Evolutionary conservation across 768 basidiomycete species (phyloP).

Genomic region (Auricularia auricula-judae): DNA sequence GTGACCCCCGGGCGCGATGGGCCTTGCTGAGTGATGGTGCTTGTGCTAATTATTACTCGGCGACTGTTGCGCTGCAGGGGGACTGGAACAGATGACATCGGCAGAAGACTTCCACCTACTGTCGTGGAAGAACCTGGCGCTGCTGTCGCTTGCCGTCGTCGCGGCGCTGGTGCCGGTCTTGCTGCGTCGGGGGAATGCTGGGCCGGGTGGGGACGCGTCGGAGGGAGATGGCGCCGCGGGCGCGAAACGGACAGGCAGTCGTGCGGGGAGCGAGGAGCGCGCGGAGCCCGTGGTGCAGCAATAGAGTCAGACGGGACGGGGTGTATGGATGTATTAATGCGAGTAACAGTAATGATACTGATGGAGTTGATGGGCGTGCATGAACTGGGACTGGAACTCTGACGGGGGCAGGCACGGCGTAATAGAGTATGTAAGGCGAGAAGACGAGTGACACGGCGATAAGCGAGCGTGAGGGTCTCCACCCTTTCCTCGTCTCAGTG

Average conservation of each 20-base stretch:
- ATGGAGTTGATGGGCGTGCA: too few species aligned
- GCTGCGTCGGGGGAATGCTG: slow-evolving; percentile 29
- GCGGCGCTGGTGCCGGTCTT: slow-evolving; percentile 93
- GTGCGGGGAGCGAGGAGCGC: not conserved
- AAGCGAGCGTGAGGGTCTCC: not conserved
- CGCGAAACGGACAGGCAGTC: not conserved
- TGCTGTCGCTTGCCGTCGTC: slow-evolving; percentile 71
- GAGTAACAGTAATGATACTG: too few species aligned
- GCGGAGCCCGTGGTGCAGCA: not conserved
- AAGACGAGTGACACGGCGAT: not conserved
- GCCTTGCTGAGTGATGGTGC: too few species aligned
- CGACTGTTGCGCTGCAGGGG: slow-evolving; percentile 16
- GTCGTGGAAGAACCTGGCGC: slow-evolving; percentile 83
- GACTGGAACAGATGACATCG: slow-evolving; percentile 91
- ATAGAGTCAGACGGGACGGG: too few species aligned
- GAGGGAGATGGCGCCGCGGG: not conserved
- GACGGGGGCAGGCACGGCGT: not conserved
- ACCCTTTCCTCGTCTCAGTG: not conserved
- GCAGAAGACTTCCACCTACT: slow-evolving; percentile 89
- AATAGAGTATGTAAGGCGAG: not conserved
- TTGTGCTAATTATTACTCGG: not conserved
- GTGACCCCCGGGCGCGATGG: not conserved
- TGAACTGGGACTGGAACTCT: not conserved
- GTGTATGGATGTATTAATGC: too few species aligned
- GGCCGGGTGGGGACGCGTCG: not conserved